These are phyloP conservation scores for Colletotrichum musae DNA, from an alignment of 2,329 filamentous ascomycete species.

Conservation along the genomic window DNA sequence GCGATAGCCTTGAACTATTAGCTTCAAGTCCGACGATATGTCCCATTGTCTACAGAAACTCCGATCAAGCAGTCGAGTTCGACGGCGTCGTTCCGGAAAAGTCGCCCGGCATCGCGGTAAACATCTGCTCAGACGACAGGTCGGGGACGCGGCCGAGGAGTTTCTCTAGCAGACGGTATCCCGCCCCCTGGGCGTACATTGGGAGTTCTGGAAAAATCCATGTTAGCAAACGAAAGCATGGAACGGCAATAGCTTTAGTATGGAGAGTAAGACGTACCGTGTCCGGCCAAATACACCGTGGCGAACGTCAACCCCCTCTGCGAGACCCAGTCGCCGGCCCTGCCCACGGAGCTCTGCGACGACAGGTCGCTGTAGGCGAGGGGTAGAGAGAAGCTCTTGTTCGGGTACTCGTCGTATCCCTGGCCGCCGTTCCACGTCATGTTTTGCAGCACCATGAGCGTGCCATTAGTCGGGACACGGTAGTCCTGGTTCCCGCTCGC, in stretches of 20 bases:
- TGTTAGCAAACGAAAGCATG: background rate
- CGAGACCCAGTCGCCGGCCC: constrained; percentile 29
- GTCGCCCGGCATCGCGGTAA: constrained; percentile 24
- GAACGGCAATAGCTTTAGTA: no score
- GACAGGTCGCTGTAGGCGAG: constrained; percentile 17
- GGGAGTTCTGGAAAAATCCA: constrained; percentile 1
- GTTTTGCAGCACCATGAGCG: constrained; percentile 81
- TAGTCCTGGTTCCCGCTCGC: constrained; percentile 80
- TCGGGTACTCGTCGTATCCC: constrained; percentile 76
- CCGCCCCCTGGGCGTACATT: constrained; percentile 14
- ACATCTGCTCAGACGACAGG: constrained; percentile 14
- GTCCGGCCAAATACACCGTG: constrained; percentile 15
- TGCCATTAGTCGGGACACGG: constrained; percentile 77
- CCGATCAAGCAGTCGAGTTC: background rate
- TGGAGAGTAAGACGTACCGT: constrained; percentile 2
- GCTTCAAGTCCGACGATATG: no score
- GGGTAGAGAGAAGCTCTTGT: constrained; percentile 78
- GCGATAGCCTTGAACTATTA: no score
- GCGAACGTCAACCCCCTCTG: constrained; percentile 29
- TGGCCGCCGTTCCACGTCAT: constrained; percentile 83
- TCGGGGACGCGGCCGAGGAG: constrained; percentile 26
- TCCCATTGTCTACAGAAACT: background rate
- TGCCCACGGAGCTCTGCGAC: constrained; percentile 28
- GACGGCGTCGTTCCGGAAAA: constrained; percentile 1
- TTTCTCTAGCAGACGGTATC: constrained; percentile 20